Evolutionary conservation across 1,284 basidiomycete species (phyloP).

Genomic region (Pholiota adiposa): DNA sequence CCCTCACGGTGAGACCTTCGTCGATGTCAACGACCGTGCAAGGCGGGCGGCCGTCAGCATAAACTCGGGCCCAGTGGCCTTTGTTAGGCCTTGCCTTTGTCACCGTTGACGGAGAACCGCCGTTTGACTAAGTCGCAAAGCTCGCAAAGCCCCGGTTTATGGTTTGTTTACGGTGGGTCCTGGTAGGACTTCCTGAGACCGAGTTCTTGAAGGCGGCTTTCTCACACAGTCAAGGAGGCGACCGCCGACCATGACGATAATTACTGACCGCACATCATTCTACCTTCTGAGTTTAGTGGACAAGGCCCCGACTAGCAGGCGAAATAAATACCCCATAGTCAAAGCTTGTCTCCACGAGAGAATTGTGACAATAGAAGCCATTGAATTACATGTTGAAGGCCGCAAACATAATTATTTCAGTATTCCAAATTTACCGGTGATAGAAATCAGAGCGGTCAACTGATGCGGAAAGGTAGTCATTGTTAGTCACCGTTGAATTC

Average conservation of each 20-base stretch:
- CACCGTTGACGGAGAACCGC: not conserved
- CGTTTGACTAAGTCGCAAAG: too few relatives aligned
- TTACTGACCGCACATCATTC: not conserved
- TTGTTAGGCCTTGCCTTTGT: not conserved
- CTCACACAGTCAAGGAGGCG: not conserved
- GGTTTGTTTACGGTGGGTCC: too few relatives aligned
- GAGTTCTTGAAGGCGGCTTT: too few relatives aligned
- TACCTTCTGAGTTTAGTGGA: not conserved
- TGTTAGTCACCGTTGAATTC: too few relatives aligned
- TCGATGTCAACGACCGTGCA: not conserved
- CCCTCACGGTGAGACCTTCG: not conserved
- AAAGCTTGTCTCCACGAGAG: not conserved
- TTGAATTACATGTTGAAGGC: too few relatives aligned
- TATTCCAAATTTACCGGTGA: too few relatives aligned
- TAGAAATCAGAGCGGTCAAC: too few relatives aligned
- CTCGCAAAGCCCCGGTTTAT: too few relatives aligned
- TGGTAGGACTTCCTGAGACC: not conserved
- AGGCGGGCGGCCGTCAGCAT: not conserved
- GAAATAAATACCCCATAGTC: not conserved
- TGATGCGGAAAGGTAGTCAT: too few relatives aligned
- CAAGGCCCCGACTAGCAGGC: not conserved
- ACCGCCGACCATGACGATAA: not conserved
- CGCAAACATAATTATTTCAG: too few relatives aligned
- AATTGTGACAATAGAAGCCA: too few relatives aligned
- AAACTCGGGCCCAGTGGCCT: not conserved